These are phyloP conservation scores for Neoboletus subvelutipes DNA, from an alignment of 768 basidiomycete genomes.

Conservation along the genomic window DNA sequence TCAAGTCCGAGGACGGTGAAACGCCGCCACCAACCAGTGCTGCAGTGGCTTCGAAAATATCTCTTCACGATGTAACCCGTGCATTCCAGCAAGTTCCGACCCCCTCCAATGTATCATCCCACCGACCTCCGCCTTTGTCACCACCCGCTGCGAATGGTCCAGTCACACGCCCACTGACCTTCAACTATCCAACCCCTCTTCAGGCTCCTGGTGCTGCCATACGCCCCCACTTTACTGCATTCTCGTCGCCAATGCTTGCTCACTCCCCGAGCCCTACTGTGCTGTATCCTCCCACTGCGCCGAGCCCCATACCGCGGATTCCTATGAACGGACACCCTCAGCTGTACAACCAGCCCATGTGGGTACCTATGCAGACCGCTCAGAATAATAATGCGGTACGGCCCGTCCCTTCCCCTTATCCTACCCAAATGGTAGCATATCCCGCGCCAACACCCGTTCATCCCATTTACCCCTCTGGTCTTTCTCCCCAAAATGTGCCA, in stretches of 20 bases:
- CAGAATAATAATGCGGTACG: conserved; percentile 57
- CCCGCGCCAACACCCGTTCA: conserved; percentile 49
- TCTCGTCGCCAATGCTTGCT: conserved; percentile 69
- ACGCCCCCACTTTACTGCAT: conserved; percentile 57
- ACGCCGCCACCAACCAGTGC: conserved; percentile 68
- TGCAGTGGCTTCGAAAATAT: conserved; percentile 67
- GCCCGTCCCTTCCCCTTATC: conserved; percentile 58
- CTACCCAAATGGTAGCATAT: conserved; percentile 64
- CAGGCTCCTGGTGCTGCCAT: conserved; percentile 46
- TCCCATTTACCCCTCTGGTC: conserved; percentile 48
- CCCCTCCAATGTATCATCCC: conserved; percentile 47
- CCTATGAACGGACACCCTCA: conserved; percentile 61
- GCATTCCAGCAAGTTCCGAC: conserved; percentile 86
- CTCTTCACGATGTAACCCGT: conserved; percentile 76
- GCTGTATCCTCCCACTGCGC: conserved; percentile 60
- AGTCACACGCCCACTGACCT: conserved; percentile 28
- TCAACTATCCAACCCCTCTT: conserved; percentile 38
- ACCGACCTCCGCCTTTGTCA: conserved; percentile 49
- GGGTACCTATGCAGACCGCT: conserved; percentile 53
- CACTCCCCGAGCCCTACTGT: conserved; percentile 68
- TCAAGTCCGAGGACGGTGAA: conserved; percentile 83
- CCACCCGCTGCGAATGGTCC: conserved; percentile 43
- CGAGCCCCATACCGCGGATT: conserved; percentile 68
- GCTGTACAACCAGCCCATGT: conserved; percentile 61
- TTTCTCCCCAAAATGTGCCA: conserved; percentile 38